Conservation (phyloP, 192 early-diverging fungal genomes). For the Endogone sp. region DNA sequence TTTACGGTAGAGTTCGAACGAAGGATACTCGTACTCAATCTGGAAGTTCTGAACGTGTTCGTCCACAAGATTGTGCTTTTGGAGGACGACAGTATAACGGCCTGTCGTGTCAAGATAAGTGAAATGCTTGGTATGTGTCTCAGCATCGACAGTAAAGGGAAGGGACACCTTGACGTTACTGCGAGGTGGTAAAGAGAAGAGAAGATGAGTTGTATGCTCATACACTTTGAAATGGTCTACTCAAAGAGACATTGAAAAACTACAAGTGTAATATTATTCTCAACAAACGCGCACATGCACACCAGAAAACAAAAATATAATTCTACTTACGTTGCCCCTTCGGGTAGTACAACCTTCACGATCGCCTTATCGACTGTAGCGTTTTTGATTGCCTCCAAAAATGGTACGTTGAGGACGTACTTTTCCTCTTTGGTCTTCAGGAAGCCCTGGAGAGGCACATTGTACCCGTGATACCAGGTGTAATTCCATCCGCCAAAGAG, state of each 20-base stretch:
- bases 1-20: conserved; percentile 50
- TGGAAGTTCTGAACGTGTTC: conserved; percentile 52
- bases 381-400: conserved; percentile 61
- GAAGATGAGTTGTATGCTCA: not conserved
- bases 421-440: conserved; percentile 45
- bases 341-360: conserved; percentile 82
- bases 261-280: too few species aligned
- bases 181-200: not conserved
- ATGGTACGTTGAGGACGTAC: conserved; percentile 61
- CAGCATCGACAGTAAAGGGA: conserved; percentile 58
- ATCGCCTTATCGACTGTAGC: conserved; percentile 60
- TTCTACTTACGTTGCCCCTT: conserved; percentile 74
- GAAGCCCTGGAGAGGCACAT: conserved; percentile 62
- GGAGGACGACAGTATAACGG: conserved; percentile 72
- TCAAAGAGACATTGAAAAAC: not conserved
- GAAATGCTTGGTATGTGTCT: conserved; percentile 47
- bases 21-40: conserved; percentile 51
- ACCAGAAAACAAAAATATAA: not conserved
- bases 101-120: conserved; percentile 92
- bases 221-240: not conserved
- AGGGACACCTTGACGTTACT: conserved; percentile 64
- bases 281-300: too few species aligned
- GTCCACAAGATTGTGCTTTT: conserved; percentile 68
- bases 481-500: conserved; percentile 97
- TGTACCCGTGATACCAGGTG: conserved; percentile 93